A percentile compares a stretch with the other conserved stretches of the same genome.
Conservation (phyloP, 73 alveolate species). For the Uronychia binucleata region DNA sequence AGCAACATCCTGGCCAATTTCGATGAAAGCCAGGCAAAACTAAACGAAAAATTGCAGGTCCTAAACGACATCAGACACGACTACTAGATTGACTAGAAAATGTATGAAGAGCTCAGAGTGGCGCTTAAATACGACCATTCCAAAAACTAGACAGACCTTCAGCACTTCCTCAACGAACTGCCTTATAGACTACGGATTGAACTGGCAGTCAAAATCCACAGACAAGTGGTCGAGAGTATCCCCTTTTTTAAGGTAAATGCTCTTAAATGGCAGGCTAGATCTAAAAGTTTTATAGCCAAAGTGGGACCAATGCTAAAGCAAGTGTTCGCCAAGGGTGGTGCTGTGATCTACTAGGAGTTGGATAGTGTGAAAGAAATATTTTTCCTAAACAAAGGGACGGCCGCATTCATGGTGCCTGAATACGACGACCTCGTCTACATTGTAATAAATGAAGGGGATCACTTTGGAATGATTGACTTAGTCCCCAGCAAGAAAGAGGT, state of each 20-base stretch:
- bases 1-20: constrained; percentile 37
- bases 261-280: background rate
- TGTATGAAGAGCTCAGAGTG: constrained; percentile 40
- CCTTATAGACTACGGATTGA: constrained; percentile 26
- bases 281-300: constrained; percentile 11
- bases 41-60: constrained; percentile 55
- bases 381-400: constrained; percentile 34
- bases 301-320: constrained; percentile 19
- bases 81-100: constrained; percentile 33
- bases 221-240: constrained; percentile 12
- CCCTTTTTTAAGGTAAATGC: constrained; percentile 11
- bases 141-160: constrained; percentile 45
- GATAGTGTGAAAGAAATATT: constrained; percentile 36
- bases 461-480: constrained; percentile 37
- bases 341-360: constrained; percentile 29
- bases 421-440: constrained; percentile 28
- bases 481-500: constrained; percentile 3
- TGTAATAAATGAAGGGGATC: constrained; percentile 32
- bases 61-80: constrained; percentile 40
- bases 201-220: constrained; percentile 35
- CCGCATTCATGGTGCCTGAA: constrained; percentile 42
- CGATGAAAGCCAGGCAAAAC: constrained; percentile 52
- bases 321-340: background rate
- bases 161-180: constrained; percentile 40
- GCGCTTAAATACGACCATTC: constrained; percentile 55